Base-by-base conservation (phyloP, 495 filamentous ascomycete species). In the Aspergillus sparsus region DNA sequence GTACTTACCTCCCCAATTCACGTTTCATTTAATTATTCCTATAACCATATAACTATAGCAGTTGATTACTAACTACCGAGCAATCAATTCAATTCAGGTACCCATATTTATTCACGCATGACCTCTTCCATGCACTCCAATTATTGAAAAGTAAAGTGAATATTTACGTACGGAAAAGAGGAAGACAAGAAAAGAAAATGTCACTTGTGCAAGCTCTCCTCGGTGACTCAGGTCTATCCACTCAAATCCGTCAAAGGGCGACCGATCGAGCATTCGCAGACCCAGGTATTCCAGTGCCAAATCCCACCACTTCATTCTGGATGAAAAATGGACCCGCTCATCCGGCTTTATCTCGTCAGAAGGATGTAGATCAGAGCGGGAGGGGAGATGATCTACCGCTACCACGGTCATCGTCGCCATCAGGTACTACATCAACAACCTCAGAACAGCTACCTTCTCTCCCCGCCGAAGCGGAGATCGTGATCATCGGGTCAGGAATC, bases 281-380 rank as follows among this genome's bases (percentile, higher is more conserved):
- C 44, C 74, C 74, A 9, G 72, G 71, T 10, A 62, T 77, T 4
- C 77, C 77, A 1, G 27, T 59, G 0, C 15, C 75, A 1, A 74
- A 82, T 7, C 80, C 87, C 2, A 90, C 87, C 2, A 68, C 77
- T 7, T 88, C 90, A 0, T 94, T 89, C 73, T 96, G 92, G 91
- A 85, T 77, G 8, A 78, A 87, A 54, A 77, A 81, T 27, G 21
- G 21, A 27, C 21, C 21, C 3, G 21, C 21, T 27, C 21, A 27
- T 27, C 21, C 21, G 21, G 21, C 21, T 27, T 27, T 27, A 27
- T 27, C 21, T 27, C 21, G 21, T 27, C 21, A 27, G 21, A 27
- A 27, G 21, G 21, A 27, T 27, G 21, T 27, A 27, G 21, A 27
- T 27, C 21, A 27, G 21, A 27, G 21, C 21, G 3, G 21, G 21